Base-by-base conservation (phyloP, 352 stramenopile genomes). In the Thraustochytrium striatum region DNA sequence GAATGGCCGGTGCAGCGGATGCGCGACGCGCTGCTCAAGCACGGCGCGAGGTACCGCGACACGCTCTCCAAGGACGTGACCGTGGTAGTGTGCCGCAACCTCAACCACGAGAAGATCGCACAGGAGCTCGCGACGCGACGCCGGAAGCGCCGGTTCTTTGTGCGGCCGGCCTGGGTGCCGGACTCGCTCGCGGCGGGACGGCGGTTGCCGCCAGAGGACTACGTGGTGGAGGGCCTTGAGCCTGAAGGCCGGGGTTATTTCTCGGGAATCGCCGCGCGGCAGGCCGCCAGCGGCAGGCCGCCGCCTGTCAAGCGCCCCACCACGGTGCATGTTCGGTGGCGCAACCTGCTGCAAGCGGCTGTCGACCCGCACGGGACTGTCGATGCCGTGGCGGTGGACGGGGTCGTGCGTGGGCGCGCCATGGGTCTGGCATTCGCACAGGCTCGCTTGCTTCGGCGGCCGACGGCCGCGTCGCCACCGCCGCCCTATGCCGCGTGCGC, bases 31-130 rank as follows among this genome's bases (percentile, higher is more conserved):
- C 43, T 75, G 8, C 47, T 75, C 5, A 5, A 43, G 28, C 65
- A 75, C 36, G 65, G 65, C 28, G 65, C 41, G 41, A 25, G 32
- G 43, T 75, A 62, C 65, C 19, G 43, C n/a, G 65, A 75, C 50
- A 38, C 52, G 16, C 32, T 55, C 5, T 55, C 65, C 19, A 61
- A 30, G 16, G 65, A 16, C 39, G 65, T 75, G 5, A 61, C 44
- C 19, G 68, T 75, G 16, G 65, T 41, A n/a, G 50, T 75, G 11
- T 75, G 65, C 39, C 39, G 65, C 19, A 75, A 75, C 52, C 52
- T 75, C 28, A 75, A 72, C 39, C 65, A 72, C 47, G 65, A 75
- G 39, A 75, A 75, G 30, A 38, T 38, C 3, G 41, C 33, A 25
- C 58, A 75, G 65, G 65, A 75, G 36, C 43, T 30, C 2, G 39